phyloP scores from a whole-genome alignment of 371 early-diverging fungal genomes.

The Batkoa obscura region DNA sequence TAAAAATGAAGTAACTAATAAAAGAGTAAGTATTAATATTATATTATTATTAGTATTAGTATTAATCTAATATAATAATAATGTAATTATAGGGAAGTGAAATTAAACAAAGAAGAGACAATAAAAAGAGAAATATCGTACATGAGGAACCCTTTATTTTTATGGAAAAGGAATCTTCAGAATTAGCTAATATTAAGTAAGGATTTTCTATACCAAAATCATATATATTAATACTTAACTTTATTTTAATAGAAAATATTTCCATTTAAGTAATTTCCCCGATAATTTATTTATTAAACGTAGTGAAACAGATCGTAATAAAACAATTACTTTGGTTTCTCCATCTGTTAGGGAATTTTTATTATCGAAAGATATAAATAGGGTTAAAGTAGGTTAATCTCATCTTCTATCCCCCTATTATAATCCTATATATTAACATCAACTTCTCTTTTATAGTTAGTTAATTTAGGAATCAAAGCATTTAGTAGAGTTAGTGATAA shows the following conservation, averaged over 20 bases:
- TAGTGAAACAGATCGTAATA: constrained; percentile 40
- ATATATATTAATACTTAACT: not conserved
- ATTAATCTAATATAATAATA: constrained; percentile 1
- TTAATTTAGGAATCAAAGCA: not conserved
- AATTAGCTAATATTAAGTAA: constrained; percentile 28
- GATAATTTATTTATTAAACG: constrained; percentile 65
- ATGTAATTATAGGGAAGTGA: constrained; percentile 11
- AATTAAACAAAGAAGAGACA: not conserved
- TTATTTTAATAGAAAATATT: not conserved
- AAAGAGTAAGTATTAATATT: constrained; percentile 11
- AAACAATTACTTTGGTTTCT: constrained; percentile 64
- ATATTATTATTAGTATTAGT: constrained; percentile 5
- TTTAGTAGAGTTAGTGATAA: too few relatives aligned
- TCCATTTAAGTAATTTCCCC: constrained; percentile 30
- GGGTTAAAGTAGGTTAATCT: constrained; percentile 68
- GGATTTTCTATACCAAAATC: constrained; percentile 1
- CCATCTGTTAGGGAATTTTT: constrained; percentile 48
- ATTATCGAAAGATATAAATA: constrained; percentile 32
- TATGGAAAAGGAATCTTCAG: constrained; percentile 27
- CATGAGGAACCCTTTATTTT: constrained; percentile 66
- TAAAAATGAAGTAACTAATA: constrained; percentile 7
- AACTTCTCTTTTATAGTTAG: not conserved
- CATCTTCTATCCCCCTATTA: constrained; percentile 38
- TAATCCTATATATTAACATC: constrained; percentile 5
- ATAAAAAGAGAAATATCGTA: constrained; percentile 9